Evolutionary conservation across 2,329 filamentous ascomycete species (phyloP).

Genomic region (Raffaelea deltoideospora): DNA sequence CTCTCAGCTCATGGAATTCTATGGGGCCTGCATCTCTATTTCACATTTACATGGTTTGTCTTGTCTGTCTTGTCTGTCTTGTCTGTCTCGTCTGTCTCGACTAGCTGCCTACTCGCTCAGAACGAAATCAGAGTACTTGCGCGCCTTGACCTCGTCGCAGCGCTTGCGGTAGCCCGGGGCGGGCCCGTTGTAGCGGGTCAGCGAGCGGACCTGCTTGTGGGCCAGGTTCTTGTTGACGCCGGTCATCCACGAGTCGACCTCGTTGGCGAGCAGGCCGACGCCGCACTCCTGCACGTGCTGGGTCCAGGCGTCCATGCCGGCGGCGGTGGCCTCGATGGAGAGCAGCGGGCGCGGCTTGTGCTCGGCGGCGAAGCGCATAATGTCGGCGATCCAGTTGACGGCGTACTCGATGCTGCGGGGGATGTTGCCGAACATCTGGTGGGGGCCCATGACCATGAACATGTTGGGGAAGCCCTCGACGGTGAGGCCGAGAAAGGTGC

Average conservation of each 20-base stretch:
- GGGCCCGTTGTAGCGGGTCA: conserved; percentile 30
- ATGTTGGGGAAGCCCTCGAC: conserved; percentile 8
- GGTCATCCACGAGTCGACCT: conserved; percentile 40
- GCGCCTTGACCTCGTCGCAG: conserved; percentile 18
- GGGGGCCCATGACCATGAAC: conserved; percentile 9
- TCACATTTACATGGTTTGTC: too few species aligned
- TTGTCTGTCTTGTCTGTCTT: too few species aligned
- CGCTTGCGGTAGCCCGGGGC: conserved; percentile 25
- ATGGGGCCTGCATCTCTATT: too few species aligned
- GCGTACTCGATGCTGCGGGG: conserved; percentile 38
- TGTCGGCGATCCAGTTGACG: conserved; percentile 36
- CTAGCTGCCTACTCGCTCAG: too few species aligned
- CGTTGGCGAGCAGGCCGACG: conserved; percentile 26
- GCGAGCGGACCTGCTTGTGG: conserved; percentile 26
- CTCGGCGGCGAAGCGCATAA: conserved; percentile 18
- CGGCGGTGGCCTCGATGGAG: conserved; percentile 22
- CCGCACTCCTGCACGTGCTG: conserved; percentile 31
- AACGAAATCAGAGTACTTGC: conserved; percentile 12
- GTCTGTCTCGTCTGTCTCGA: too few species aligned
- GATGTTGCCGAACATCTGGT: conserved; percentile 36
- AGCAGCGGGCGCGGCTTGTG: conserved; percentile 19
- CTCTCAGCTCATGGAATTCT: too few species aligned
- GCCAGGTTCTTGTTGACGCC: conserved; percentile 35
- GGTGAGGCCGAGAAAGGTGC: conserved; percentile 13
- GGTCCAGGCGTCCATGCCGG: conserved; percentile 26